These are phyloP conservation scores for Corchorus olitorius DNA, from an alignment of 345 rosid genomes.

Conservation along the genomic window DNA sequence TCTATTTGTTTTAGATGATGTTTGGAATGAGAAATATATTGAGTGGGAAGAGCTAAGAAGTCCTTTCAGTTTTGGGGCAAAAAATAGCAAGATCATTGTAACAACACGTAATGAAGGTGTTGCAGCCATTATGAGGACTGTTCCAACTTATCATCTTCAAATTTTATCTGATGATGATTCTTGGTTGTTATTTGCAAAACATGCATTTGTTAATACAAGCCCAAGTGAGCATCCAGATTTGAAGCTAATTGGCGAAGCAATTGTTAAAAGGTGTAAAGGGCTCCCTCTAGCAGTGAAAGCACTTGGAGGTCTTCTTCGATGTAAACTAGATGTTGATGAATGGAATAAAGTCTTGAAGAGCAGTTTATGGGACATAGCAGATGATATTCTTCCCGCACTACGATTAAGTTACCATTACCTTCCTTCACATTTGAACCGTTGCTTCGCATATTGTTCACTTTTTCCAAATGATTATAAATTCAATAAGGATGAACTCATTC, in stretches of 20 bases:
- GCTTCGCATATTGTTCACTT: background rate
- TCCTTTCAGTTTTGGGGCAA: background rate
- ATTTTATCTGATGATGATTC: background rate
- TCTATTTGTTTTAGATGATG: background rate
- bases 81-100: background rate
- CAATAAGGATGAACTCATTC: background rate
- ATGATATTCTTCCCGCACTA: background rate
- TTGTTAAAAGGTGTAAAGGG: background rate
- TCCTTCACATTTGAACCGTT: background rate
- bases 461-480: background rate
- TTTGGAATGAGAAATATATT: background rate
- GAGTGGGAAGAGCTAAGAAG: background rate
- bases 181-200: background rate
- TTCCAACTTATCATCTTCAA: background rate
- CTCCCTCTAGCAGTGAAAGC: background rate
- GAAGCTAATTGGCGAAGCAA: background rate
- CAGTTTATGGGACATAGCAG: background rate
- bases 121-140: background rate
- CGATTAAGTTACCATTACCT: background rate
- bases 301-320: background rate
- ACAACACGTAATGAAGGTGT: background rate
- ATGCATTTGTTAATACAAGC: background rate
- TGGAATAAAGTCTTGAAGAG: background rate
- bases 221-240: background rate
- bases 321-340: background rate